Evolutionary conservation across 352 stramenopile genomes (phyloP).

Genomic region (Phytophthora rubi): DNA sequence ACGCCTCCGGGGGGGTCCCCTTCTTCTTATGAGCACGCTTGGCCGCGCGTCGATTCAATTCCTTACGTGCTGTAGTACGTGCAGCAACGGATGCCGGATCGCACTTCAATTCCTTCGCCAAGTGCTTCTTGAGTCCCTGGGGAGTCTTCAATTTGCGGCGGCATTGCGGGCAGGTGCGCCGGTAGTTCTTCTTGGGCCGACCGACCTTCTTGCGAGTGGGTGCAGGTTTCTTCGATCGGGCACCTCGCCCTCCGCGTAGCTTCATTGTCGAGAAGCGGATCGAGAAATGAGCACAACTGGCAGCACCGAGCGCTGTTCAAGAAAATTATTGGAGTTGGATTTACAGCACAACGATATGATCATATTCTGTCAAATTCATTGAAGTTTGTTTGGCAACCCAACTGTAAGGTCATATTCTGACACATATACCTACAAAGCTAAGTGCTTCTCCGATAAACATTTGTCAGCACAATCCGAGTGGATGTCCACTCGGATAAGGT

Average conservation of each 20-base stretch:
- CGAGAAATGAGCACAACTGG: neutral
- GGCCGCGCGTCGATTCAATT: neutral
- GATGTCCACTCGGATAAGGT: neutral
- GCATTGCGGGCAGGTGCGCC: neutral
- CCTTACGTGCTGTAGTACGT: neutral
- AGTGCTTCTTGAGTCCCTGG: neutral
- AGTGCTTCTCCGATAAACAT: neutral
- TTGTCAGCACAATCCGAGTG: neutral
- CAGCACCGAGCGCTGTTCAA: neutral
- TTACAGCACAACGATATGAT: neutral
- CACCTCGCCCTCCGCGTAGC: neutral
- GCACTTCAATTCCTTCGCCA: neutral
- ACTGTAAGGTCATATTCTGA: conserved; percentile 2
- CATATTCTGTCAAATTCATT: neutral
- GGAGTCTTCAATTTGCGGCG: neutral
- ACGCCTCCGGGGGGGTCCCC: neutral
- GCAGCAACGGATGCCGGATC: neutral
- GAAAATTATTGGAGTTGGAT: neutral
- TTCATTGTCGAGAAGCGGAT: neutral
- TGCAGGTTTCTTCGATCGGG: neutral
- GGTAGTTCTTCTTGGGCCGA: neutral
- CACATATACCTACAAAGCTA: neutral
- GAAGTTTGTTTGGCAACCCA: neutral
- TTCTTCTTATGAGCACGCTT: neutral
- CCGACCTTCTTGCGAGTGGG: neutral